Base-by-base conservation (phyloP, 306 rosid species). In the Abrus pulchellus region DNA sequence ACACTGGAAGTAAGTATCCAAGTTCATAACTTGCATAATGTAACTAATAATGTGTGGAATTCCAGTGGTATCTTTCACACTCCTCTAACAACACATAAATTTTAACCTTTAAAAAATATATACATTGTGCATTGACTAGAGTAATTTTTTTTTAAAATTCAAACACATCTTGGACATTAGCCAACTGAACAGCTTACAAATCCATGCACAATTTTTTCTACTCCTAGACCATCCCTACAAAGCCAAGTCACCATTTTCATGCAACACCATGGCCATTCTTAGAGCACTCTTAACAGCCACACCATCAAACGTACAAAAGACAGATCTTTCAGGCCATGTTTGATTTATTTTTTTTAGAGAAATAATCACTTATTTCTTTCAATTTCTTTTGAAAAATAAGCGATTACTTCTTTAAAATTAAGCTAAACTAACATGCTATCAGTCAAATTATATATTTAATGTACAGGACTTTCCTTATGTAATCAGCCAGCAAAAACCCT, bases 401-500 rank as follows among this genome's bases (percentile, higher is more conserved):
- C 20, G 20, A 20, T 20, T 20, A 20, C 20, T 20, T 20, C 20
- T 20, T 20, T 20, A 20, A 20, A 20, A 20, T 20, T 20, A 20
- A 44, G 48, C 7, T 1, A 9, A 66, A 43, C 14, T 56, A 75
- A 68, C 33, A 61, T 8, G 20, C 20, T 20, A 20, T 20, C 20
- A 20, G 20, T 20, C 20, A 20, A 20, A 20, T 20, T 20, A 20
- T 20, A 20, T 20, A 20, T 20, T 20, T 20, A 20, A 20, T 43
- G 66, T 60, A 10, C 70, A 61, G 45, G 14, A 43, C 45, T 80
- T 79, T 36, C 57, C 52, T 60, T 47, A 27, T 56, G 50, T 64
- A 12, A 72, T 87, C 84, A 94, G 32, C 94, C 92, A 0, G 93
- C 47, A 65, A 75, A 92, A 64, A 94, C 88, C 89, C 91, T 87